A percentile compares a stretch with the other conserved stretches of the same genome.
phyloP scores from a whole-genome alignment of 202 grass and related monocot genomes.

The Carex sylvatica region DNA sequence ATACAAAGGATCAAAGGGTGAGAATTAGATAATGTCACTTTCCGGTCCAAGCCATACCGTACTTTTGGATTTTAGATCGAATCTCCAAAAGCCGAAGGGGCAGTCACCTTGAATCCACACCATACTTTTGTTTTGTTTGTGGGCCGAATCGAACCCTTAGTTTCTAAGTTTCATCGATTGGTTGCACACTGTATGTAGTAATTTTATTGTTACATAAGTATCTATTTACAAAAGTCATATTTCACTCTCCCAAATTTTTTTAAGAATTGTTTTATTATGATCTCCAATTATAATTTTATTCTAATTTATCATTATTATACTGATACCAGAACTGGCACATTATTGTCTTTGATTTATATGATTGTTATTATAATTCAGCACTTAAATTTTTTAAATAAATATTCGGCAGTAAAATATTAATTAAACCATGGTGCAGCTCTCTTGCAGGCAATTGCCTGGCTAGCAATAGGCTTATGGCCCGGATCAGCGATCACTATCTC shows the following conservation, averaged over 20 bases:
- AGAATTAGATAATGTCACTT: background rate
- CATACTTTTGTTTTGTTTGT: constrained; percentile 8
- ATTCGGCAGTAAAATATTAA: background rate
- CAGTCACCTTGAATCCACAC: background rate
- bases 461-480: constrained; percentile 62
- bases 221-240: too few relatives aligned
- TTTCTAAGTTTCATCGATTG: background rate
- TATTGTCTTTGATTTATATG: background rate
- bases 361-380: background rate
- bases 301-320: too few relatives aligned
- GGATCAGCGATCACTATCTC: constrained; percentile 50
- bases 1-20: too few relatives aligned
- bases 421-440: constrained; percentile 54
- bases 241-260: too few relatives aligned
- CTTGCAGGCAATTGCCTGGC: constrained; percentile 90
- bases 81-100: background rate
- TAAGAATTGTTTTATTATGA: too few relatives aligned
- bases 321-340: background rate
- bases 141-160: background rate
- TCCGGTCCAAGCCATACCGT: background rate
- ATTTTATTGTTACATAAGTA: too few relatives aligned
- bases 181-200: background rate
- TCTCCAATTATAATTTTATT: too few relatives aligned
- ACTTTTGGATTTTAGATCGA: background rate
- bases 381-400: background rate